phyloP scores from a whole-genome alignment of 768 basidiomycete genomes.

The Tricholoma bakamatsutake region DNA sequence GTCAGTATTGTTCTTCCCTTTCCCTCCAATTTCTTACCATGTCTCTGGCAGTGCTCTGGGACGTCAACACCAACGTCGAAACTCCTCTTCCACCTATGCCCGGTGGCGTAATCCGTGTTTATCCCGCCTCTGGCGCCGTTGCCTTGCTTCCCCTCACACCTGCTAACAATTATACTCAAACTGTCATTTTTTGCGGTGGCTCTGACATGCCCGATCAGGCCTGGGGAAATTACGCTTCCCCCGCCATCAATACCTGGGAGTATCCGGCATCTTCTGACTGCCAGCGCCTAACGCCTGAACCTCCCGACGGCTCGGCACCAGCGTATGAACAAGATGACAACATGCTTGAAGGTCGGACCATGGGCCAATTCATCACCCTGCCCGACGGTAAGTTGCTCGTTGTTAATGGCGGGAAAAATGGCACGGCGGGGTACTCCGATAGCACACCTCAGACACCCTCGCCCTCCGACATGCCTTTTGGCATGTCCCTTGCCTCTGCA shows the following conservation, averaged over 20 bases:
- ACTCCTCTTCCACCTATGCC: constrained; percentile 70
- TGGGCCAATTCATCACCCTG: constrained; percentile 89
- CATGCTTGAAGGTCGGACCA: constrained; percentile 71
- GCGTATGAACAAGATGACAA: constrained; percentile 67
- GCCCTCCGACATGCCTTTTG: constrained; percentile 56
- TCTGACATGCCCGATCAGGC: constrained; percentile 63
- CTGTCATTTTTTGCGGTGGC: constrained; percentile 89
- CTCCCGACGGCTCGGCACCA: constrained; percentile 54
- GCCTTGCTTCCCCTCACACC: constrained; percentile 91
- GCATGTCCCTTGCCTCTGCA: constrained; percentile 70
- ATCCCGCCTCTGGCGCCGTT: constrained; percentile 83
- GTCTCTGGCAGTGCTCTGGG: constrained; percentile 37
- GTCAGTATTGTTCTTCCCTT: constrained; percentile 33
- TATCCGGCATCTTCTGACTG: constrained; percentile 68
- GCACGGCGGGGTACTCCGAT: constrained; percentile 83
- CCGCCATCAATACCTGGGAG: constrained; percentile 68
- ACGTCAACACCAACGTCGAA: constrained; percentile 51
- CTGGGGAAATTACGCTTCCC: constrained; percentile 76
- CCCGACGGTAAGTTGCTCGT: constrained; percentile 75
- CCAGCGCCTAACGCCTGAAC: constrained; percentile 85
- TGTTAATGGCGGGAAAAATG: constrained; percentile 78
- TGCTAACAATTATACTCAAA: constrained; percentile 81
- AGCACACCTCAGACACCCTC: constrained; percentile 41
- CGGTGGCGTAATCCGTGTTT: constrained; percentile 67
- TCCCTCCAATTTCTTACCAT: constrained; percentile 6